Evolutionary conservation across 495 filamentous ascomycete genomes (phyloP).

Genomic region (Neurospora sp.): DNA sequence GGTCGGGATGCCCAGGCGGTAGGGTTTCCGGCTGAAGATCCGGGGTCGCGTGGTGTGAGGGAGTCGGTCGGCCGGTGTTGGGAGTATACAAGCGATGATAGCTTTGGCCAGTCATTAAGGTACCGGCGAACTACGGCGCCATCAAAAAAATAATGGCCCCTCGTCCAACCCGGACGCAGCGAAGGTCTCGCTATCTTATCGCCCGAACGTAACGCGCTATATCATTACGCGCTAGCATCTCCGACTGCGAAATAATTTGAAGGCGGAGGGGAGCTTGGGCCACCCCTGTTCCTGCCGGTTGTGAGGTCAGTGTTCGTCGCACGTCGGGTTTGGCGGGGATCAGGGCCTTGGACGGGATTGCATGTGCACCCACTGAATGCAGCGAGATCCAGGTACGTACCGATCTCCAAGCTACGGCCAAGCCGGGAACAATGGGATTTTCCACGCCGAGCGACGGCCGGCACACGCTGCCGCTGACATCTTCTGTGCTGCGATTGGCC

Average conservation of each 20-base stretch:
- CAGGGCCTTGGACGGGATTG: background rate
- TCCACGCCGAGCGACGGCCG: background rate
- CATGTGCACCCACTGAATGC: background rate
- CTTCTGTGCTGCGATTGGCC: background rate
- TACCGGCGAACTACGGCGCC: background rate
- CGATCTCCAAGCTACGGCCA: background rate
- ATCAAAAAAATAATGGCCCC: background rate
- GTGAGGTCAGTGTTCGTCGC: too few relatives aligned
- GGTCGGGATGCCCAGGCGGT: background rate
- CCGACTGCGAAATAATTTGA: background rate
- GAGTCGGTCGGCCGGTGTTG: background rate
- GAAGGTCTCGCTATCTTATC: background rate
- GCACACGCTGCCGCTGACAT: background rate
- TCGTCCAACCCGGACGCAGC: background rate
- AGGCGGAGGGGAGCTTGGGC: conserved; percentile 1
- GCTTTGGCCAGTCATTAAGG: background rate
- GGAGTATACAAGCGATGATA: background rate
- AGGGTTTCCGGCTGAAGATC: background rate
- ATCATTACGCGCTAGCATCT: background rate
- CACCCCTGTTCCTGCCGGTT: background rate
- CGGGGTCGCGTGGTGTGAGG: background rate
- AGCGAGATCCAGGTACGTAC: background rate
- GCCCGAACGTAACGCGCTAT: background rate
- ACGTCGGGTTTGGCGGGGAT: background rate
- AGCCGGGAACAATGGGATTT: background rate